These are phyloP conservation scores for Umbelopsis sp. DNA, from an alignment of 192 early-diverging fungal genomes.

Conservation along the genomic window DNA sequence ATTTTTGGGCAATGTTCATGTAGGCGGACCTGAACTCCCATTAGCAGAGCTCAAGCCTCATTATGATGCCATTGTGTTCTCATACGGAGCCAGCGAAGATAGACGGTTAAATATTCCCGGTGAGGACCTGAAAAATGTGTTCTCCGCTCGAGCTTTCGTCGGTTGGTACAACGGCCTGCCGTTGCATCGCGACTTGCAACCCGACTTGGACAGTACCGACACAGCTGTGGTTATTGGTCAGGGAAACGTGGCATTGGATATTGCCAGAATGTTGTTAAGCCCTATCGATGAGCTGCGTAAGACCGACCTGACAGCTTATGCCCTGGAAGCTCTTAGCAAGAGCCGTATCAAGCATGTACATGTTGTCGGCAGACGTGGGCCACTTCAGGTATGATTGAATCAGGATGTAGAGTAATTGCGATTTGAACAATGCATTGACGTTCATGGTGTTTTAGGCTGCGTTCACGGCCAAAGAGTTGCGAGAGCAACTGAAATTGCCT, in stretches of 20 bases:
- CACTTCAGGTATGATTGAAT: conserved; percentile 69
- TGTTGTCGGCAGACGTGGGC: conserved; percentile 90
- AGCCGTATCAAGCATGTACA: conserved; percentile 82
- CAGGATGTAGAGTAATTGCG: conserved; percentile 2
- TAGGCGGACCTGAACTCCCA: conserved; percentile 58
- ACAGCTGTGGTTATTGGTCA: conserved; percentile 86
- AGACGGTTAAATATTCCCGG: conserved; percentile 66
- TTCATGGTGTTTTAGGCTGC: conserved; percentile 48
- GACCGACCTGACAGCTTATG: conserved; percentile 86
- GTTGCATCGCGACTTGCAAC: conserved; percentile 56
- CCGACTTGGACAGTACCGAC: conserved; percentile 69
- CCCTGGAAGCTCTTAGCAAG: conserved; percentile 63
- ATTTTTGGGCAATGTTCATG: conserved; percentile 80
- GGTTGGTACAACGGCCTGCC: conserved; percentile 95
- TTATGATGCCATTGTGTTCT: conserved; percentile 80
- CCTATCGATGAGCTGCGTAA: conserved; percentile 69
- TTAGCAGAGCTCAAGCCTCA: conserved; percentile 53
- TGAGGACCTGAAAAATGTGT: conserved; percentile 68
- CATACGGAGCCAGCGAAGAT: conserved; percentile 86
- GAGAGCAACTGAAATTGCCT: conserved; percentile 87
- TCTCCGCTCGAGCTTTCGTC: conserved; percentile 85
- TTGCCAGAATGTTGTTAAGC: conserved; percentile 83
- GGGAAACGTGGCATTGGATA: conserved; percentile 94
- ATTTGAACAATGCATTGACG: neutral
- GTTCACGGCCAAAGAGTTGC: conserved; percentile 95